These are phyloP conservation scores for Deinandra increscens DNA, from an alignment of 129 eudicot genomes.

Conservation along the genomic window DNA sequence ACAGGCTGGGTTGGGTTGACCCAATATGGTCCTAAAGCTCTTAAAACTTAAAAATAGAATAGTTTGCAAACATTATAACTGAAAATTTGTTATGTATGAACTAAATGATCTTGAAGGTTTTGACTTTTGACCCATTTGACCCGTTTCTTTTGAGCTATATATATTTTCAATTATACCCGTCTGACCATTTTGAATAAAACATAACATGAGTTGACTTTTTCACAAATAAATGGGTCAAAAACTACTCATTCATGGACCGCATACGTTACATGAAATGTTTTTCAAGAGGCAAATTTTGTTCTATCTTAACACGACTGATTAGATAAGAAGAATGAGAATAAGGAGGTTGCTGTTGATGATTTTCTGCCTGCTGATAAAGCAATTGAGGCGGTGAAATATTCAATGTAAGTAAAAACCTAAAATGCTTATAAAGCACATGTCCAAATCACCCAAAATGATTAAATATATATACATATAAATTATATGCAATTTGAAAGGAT, in stretches of 20 bases:
- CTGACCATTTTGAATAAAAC: neutral
- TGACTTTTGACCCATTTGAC: neutral
- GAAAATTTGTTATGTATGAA: neutral
- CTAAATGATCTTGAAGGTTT: neutral
- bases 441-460: neutral
- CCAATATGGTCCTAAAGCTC: neutral
- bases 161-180: neutral
- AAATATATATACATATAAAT: neutral
- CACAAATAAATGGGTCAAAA: neutral
- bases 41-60: neutral
- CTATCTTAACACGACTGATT: conserved; percentile 35
- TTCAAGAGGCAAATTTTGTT: neutral
- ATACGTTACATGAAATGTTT: neutral
- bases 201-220: neutral
- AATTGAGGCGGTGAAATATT: conserved; percentile 64
- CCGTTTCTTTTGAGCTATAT: neutral
- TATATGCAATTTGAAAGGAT: neutral
- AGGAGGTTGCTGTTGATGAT: conserved; percentile 89
- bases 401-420: conserved; percentile 59
- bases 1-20: neutral
- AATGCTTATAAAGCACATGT: conserved; percentile 3
- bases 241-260: neutral
- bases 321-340: conserved; percentile 97
- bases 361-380: conserved; percentile 77
- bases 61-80: neutral